Percentiles rank a stretch among this genome's conserved stretches.
phyloP scores from a whole-genome alignment of 2,329 filamentous ascomycete genomes.

The Dactylellina drechsleri region DNA sequence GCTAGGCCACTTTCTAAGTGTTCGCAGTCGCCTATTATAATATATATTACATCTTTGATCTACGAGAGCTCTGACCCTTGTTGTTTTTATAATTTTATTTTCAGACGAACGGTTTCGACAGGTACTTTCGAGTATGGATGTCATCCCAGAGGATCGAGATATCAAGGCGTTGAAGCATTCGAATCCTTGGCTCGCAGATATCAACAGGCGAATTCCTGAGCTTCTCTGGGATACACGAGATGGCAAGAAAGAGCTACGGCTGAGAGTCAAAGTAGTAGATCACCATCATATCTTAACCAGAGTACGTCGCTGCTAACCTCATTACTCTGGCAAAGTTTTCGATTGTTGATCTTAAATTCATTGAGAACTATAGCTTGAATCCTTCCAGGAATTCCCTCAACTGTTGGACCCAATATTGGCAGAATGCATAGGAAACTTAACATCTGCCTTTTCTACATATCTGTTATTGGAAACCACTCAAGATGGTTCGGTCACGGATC shows the following conservation, averaged over 20 bases:
- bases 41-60: no score
- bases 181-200: slow-evolving; percentile 69
- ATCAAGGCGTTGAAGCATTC: slow-evolving; percentile 72
- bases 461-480: slow-evolving; percentile 14
- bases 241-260: slow-evolving; percentile 63
- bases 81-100: no score
- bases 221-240: slow-evolving; percentile 68
- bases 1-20: no score
- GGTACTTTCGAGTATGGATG: slow-evolving; percentile 68
- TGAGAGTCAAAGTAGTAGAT: slow-evolving; percentile 64
- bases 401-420: slow-evolving; percentile 86
- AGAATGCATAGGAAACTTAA: slow-evolving; percentile 76
- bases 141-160: slow-evolving; percentile 68
- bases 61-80: no score
- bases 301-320: slow-evolving; percentile 11
- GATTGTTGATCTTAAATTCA: background rate
- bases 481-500: slow-evolving; percentile 55
- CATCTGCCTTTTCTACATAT: slow-evolving; percentile 71
- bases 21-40: no score
- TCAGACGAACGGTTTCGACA: no score
- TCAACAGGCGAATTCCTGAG: slow-evolving; percentile 67
- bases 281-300: slow-evolving; percentile 36
- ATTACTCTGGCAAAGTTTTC: background rate
- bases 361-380: slow-evolving; percentile 69
- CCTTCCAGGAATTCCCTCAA: slow-evolving; percentile 95